phyloP scores from a whole-genome alignment of 192 early-diverging fungal species.

The Entomortierella lignicola region DNA sequence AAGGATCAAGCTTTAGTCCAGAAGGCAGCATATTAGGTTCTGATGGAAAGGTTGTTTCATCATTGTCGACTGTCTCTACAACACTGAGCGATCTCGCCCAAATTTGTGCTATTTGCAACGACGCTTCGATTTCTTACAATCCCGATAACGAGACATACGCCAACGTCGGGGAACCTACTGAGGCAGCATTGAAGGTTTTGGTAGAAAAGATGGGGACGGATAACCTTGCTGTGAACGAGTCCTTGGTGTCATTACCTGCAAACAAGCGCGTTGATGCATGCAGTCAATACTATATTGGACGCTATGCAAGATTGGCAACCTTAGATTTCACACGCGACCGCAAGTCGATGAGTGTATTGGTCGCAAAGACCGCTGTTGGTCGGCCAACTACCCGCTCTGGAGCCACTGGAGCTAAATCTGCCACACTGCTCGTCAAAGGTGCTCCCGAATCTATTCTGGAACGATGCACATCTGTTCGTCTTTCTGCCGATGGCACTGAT shows the following conservation, averaged over 20 bases:
- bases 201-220: slow-evolving; percentile 81
- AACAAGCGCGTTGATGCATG: slow-evolving; percentile 87
- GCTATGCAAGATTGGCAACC: slow-evolving; percentile 63
- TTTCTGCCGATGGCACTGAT: slow-evolving; percentile 54
- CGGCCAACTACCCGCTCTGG: slow-evolving; percentile 43
- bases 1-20: slow-evolving; percentile 90
- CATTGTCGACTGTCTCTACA: slow-evolving; percentile 29
- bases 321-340: slow-evolving; percentile 97
- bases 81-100: slow-evolving; percentile 64
- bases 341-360: slow-evolving; percentile 97
- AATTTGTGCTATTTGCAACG: slow-evolving; percentile 85
- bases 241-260: slow-evolving; percentile 71
- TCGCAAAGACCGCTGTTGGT: slow-evolving; percentile 46
- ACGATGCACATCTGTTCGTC: slow-evolving; percentile 76
- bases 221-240: slow-evolving; percentile 62
- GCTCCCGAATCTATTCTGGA: slow-evolving; percentile 94
- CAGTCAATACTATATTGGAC: slow-evolving; percentile 77
- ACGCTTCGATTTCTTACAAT: slow-evolving; percentile 72
- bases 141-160: slow-evolving; percentile 57
- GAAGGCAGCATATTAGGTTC: slow-evolving; percentile 66
- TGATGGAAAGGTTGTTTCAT: slow-evolving; percentile 49
- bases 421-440: slow-evolving; percentile 90
- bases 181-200: slow-evolving; percentile 90
- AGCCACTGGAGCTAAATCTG: slow-evolving; percentile 19
- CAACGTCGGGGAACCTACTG: slow-evolving; percentile 91